Conservation (phyloP, 768 basidiomycete species). For the Lactifluus piperatus region DNA sequence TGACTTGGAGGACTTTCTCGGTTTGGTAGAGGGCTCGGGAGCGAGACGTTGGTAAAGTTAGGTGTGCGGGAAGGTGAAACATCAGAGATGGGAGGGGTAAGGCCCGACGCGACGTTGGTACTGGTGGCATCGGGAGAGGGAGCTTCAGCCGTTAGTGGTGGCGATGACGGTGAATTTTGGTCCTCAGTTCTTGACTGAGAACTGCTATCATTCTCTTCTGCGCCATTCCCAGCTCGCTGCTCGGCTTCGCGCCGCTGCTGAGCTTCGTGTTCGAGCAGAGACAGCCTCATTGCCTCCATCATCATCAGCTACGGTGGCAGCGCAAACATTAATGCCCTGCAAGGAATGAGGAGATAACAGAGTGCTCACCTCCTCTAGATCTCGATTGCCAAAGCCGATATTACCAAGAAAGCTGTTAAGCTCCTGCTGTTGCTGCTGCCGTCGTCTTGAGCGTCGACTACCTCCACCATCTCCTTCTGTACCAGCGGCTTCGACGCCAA, state of each 20-base stretch:
- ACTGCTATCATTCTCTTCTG: conserved; percentile 21
- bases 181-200: conserved; percentile 5
- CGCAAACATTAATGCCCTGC: not conserved
- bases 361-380: conserved; percentile 76
- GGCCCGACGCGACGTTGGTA: not conserved
- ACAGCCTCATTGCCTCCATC: conserved; percentile 98
- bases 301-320: conserved; percentile 81
- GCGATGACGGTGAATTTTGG: not conserved
- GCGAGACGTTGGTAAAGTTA: not conserved
- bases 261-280: conserved; percentile 90
- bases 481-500: conserved; percentile 50
- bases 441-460: conserved; percentile 48
- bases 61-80: conserved; percentile 2
- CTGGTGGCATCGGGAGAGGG: not conserved
- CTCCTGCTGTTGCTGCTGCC: conserved; percentile 44
- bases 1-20: not conserved
- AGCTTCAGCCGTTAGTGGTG: not conserved
- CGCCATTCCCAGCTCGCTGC: conserved; percentile 51
- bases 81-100: not conserved
- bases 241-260: conserved; percentile 73
- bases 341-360: not conserved
- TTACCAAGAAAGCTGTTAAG: conserved; percentile 51
- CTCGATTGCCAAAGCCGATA: conserved; percentile 74
- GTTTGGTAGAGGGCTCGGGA: not conserved
- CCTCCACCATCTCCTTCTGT: conserved; percentile 34